Conservation (phyloP, 805 yeast genomes). For the Barnettozyma sucrosica region DNA sequence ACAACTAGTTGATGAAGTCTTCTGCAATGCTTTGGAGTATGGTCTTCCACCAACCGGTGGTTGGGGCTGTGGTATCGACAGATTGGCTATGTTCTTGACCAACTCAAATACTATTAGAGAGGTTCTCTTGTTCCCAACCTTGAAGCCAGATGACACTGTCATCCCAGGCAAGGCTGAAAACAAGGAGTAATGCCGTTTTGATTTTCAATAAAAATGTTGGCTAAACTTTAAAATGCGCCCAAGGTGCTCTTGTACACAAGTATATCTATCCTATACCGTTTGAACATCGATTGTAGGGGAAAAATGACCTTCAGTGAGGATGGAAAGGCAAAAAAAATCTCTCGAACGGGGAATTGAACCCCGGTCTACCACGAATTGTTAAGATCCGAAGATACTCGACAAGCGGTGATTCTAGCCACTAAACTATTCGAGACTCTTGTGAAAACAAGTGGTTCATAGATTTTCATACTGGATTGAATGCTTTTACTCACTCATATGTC, state of each 20-base stretch:
- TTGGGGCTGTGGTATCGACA: conserved; percentile 99
- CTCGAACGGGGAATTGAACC: conserved; percentile 2
- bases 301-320: too few relatives aligned
- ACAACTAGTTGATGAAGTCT: conserved; percentile 90
- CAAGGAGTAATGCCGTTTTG: neutral
- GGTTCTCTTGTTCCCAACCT: conserved; percentile 95
- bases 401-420: conserved; percentile 1
- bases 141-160: conserved; percentile 74
- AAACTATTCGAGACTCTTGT: neutral
- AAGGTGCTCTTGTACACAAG: too few relatives aligned
- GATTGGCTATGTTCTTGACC: conserved; percentile 96
- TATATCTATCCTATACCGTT: too few relatives aligned
- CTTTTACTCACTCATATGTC: too few relatives aligned
- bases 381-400: neutral
- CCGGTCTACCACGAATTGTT: neutral
- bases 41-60: conserved; percentile 99
- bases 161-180: conserved; percentile 10
- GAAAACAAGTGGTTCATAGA: too few relatives aligned
- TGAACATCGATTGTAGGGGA: too few relatives aligned
- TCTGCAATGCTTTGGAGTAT: conserved; percentile 96
- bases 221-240: neutral
- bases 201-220: neutral
- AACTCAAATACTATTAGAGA: conserved; percentile 96
- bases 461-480: too few relatives aligned
- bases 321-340: neutral